phyloP scores from a whole-genome alignment of 805 yeast species.

The Brettanomyces sp. region DNA sequence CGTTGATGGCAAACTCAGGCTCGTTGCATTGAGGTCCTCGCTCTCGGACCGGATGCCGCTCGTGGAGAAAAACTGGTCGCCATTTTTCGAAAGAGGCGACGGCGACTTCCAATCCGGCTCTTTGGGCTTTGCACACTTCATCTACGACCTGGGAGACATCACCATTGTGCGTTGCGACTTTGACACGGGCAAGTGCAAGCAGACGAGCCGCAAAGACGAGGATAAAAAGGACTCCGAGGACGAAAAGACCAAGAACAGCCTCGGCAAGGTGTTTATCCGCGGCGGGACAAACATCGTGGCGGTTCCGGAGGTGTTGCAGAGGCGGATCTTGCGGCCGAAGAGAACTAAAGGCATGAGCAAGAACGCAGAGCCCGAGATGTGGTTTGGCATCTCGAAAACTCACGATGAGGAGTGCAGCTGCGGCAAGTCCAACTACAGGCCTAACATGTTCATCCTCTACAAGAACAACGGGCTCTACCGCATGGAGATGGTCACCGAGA shows the following conservation, averaged over 20 bases:
- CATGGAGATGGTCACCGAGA: slow-evolving; percentile 8
- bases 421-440: slow-evolving; percentile 31
- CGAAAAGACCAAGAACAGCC: background rate
- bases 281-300: slow-evolving; percentile 16
- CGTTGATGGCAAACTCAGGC: background rate
- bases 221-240: background rate
- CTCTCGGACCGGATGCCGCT: slow-evolving; percentile 17
- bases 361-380: slow-evolving; percentile 20
- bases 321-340: slow-evolving; percentile 14
- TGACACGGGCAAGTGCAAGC: slow-evolving; percentile 10
- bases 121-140: slow-evolving; percentile 10
- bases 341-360: slow-evolving; percentile 14
- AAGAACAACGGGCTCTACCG: slow-evolving; percentile 15
- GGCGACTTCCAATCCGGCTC: slow-evolving; percentile 8
- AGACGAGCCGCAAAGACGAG: background rate
- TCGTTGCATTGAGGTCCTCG: slow-evolving; percentile 17
- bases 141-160: slow-evolving; percentile 14
- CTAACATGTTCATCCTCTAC: slow-evolving; percentile 24
- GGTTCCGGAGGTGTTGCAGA: slow-evolving; percentile 9
- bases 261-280: slow-evolving; percentile 6
- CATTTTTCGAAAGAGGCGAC: slow-evolving; percentile 14
- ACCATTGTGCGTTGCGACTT: slow-evolving; percentile 13
- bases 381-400: slow-evolving; percentile 34
- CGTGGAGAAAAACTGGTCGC: slow-evolving; percentile 25
- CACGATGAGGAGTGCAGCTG: slow-evolving; percentile 34